Base-by-base conservation (phyloP, 2,329 filamentous ascomycete genomes). In the Onygenales sp. region DNA sequence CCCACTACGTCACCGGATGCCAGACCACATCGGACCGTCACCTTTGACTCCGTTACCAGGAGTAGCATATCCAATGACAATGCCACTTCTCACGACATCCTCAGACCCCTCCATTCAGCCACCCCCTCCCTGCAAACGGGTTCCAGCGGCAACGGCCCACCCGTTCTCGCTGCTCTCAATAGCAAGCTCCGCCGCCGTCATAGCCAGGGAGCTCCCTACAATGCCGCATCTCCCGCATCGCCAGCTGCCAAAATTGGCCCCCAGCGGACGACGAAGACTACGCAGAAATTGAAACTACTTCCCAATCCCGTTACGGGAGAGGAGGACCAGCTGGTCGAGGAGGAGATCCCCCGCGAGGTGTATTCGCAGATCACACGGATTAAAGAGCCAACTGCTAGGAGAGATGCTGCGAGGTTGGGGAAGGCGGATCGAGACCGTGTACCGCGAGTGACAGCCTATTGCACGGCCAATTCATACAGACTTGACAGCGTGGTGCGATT, bases 331-430 rank as follows among this genome's bases (percentile, higher is more conserved):
- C 83, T 77, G 14, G 61, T 77, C 59, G 91, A 97, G 57, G 92
- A 95, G 64, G 92, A 96, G 70, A 93, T 88, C 63, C 90, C 91
- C 8, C 79, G 91, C 58, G 93, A 98, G 67, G 93, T 98, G 34
- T 98, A 98, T 73, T 92, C 91, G 31, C 93, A 98, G 69, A 97
- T 96, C 68, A 95, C 92, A 7, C 82, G 93, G 44, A 98, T 98
- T 72, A 97, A 97, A 69, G 93, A 98, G 65, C 91, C 92, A 0
- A 95, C 86, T 0, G 93, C 93, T 7, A 79, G 93, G 57, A 82
- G 93, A 63, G 92, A 97, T 76, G 93, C 93, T 13, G 93, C 93
- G 32, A 79, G 91, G 53, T 72, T 98, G 42, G 93, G 93, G 39
- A 98, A 97, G 70, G 91, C 92, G 40, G 93, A 98, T 68, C 81